phyloP scores from a whole-genome alignment of 495 filamentous ascomycete genomes.

The Cryomyces minteri region DNA sequence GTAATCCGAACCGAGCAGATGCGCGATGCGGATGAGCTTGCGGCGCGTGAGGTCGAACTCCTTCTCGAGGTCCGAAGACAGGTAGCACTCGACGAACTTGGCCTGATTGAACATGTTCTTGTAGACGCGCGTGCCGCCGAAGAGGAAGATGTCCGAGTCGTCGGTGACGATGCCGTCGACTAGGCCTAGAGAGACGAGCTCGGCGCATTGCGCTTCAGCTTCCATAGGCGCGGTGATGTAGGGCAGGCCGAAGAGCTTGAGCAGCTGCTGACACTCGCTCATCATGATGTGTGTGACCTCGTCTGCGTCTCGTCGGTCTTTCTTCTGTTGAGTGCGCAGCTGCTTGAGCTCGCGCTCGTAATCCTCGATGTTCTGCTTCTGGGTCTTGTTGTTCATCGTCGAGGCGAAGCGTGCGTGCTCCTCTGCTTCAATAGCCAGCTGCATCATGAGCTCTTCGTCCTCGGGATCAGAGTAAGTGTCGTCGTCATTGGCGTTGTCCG shows the following conservation, averaged over 20 bases:
- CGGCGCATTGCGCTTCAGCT: constrained; percentile 93
- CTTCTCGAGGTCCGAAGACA: constrained; percentile 69
- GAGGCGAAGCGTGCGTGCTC: constrained; percentile 87
- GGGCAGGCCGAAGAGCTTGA: constrained; percentile 78
- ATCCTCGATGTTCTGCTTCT: constrained; percentile 43
- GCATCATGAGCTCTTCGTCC: constrained; percentile 71
- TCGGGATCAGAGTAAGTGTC: constrained; percentile 61
- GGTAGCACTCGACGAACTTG: constrained; percentile 94
- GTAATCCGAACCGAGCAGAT: constrained; percentile 84
- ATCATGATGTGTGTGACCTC: constrained; percentile 93
- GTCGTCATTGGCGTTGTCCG: constrained; percentile 7
- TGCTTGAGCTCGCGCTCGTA: constrained; percentile 78
- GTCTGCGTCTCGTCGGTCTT: constrained; percentile 86
- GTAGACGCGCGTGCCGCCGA: constrained; percentile 89
- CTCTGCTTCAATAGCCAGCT: constrained; percentile 74
- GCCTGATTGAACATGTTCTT: constrained; percentile 99
- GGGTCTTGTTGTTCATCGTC: constrained; percentile 52
- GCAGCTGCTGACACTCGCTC: constrained; percentile 78
- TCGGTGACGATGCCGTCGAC: constrained; percentile 99
- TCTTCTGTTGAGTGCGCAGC: constrained; percentile 82
- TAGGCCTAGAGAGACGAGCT: constrained; percentile 65
- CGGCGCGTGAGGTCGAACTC: constrained; percentile 69
- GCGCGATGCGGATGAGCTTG: constrained; percentile 73
- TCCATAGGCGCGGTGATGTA: constrained; percentile 98
- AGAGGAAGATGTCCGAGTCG: constrained; percentile 92